Evolutionary conservation across 164 flowering plant species (phyloP).

Genomic region (Paratinospora sagittata): DNA sequence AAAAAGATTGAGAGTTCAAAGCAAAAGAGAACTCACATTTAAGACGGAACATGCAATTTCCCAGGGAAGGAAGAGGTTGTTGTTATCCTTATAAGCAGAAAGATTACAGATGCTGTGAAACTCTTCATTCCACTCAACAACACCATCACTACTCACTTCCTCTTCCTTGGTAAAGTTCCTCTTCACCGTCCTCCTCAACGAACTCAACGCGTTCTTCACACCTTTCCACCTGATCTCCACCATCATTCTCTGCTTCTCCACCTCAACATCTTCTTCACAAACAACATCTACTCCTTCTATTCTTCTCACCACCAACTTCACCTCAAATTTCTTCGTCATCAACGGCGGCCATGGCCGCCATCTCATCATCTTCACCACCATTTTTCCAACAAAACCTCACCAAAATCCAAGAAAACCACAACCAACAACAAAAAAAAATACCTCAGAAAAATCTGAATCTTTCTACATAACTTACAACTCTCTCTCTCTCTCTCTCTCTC

Average conservation of each 20-base stretch:
- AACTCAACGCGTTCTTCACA: slow-evolving; percentile 46
- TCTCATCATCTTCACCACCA: slow-evolving; percentile 96
- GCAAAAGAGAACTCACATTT: slow-evolving; percentile 46
- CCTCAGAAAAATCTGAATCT: too few relatives aligned
- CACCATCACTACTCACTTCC: slow-evolving; percentile 30
- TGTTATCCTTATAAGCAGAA: slow-evolving; percentile 56
- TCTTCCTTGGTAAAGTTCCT: slow-evolving; percentile 73
- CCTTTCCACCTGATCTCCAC: slow-evolving; percentile 96
- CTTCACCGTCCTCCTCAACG: slow-evolving; percentile 61
- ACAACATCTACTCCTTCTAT: slow-evolving; percentile 33
- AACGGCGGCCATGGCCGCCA: slow-evolving; percentile 98
- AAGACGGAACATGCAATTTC: slow-evolving; percentile 69
- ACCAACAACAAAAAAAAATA: too few relatives aligned
- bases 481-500: too few relatives aligned
- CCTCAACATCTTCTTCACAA: slow-evolving; percentile 15
- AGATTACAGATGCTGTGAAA: slow-evolving; percentile 58
- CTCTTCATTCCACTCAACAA: slow-evolving; percentile 81
- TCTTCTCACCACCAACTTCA: slow-evolving; percentile 50
- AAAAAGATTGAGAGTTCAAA: not conserved
- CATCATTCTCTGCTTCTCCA: slow-evolving; percentile 25
- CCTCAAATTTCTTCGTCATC: slow-evolving; percentile 63
- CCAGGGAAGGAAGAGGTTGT: slow-evolving; percentile 77
- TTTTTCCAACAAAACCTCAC: slow-evolving; percentile 17
- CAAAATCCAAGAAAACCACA: not conserved
- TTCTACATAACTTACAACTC: too few relatives aligned